A percentile compares a stretch with the other conserved stretches of the same genome.
These are phyloP conservation scores for Apiotrichum akiyoshidainum DNA, from an alignment of 1,284 basidiomycete species.

Conservation along the genomic window DNA sequence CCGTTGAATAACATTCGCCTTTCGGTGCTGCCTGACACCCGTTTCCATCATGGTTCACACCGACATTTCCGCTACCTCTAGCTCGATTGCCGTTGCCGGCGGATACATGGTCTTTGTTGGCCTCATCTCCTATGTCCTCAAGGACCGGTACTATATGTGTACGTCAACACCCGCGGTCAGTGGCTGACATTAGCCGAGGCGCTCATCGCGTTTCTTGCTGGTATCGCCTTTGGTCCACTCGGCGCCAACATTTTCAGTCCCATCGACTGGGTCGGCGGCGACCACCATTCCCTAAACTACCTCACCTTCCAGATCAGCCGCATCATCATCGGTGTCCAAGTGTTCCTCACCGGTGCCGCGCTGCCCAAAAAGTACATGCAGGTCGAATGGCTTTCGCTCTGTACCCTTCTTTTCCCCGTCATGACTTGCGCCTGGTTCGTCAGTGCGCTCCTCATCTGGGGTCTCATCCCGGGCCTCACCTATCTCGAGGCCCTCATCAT, in stretches of 20 bases:
- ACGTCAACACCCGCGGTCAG: neutral
- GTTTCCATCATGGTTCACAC: constrained; percentile 39
- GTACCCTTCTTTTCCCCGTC: constrained; percentile 77
- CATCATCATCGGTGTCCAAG: constrained; percentile 90
- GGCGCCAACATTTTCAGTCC: constrained; percentile 33
- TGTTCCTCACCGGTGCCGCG: constrained; percentile 94
- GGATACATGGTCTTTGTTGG: constrained; percentile 47
- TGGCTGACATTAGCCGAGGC: constrained; percentile 71
- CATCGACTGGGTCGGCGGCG: constrained; percentile 21
- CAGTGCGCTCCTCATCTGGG: constrained; percentile 75
- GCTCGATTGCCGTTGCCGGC: constrained; percentile 41
- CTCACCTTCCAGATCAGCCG: constrained; percentile 72
- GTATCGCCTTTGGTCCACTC: constrained; percentile 70
- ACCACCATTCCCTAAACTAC: constrained; percentile 33
- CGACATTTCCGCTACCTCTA: constrained; percentile 47
- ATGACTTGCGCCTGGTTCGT: constrained; percentile 85
- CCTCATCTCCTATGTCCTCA: constrained; percentile 49
- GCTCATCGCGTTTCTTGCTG: constrained; percentile 86
- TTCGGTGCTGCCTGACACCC: neutral
- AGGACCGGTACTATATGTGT: constrained; percentile 52
- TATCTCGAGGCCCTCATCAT: constrained; percentile 83
- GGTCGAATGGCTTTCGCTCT: constrained; percentile 78
- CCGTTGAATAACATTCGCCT: too few relatives aligned
- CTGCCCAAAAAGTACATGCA: constrained; percentile 81
- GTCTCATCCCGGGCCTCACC: constrained; percentile 76